Conservation (phyloP, 1,139 yeast genomes). For the Candida sanyaensis region DNA sequence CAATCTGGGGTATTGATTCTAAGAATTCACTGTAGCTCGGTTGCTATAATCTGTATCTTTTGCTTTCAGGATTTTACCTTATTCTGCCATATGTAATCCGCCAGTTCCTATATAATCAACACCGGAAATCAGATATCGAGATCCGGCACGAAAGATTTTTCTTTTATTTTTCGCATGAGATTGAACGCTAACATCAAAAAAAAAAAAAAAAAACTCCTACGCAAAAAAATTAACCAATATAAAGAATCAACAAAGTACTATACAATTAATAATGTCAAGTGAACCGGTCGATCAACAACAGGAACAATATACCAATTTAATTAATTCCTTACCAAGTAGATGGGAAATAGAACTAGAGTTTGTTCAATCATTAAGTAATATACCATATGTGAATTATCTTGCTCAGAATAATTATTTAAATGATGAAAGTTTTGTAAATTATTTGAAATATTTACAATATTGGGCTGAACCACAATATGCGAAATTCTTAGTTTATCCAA, state of each 20-base stretch:
- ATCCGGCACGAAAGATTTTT: too few relatives aligned
- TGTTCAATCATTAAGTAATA: conserved; percentile 79
- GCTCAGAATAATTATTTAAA: conserved; percentile 74
- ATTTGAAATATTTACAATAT: conserved; percentile 67
- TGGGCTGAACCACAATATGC: conserved; percentile 74
- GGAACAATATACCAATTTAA: conserved; percentile 12
- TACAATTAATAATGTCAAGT: background rate
- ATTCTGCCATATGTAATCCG: conserved; percentile 1
- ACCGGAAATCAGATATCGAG: too few relatives aligned
- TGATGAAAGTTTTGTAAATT: conserved; percentile 61
- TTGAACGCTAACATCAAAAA: background rate
- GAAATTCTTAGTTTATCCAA: conserved; percentile 68
- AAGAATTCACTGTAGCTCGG: too few relatives aligned
- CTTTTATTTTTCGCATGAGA: too few relatives aligned
- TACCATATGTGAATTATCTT: conserved; percentile 70
- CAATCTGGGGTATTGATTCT: too few relatives aligned
- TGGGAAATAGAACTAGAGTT: conserved; percentile 86
- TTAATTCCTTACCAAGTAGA: conserved; percentile 57
- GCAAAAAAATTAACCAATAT: background rate
- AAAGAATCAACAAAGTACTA: conserved; percentile 1
- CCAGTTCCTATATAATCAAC: background rate
- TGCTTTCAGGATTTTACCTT: background rate
- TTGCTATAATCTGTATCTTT: too few relatives aligned
- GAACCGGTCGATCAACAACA: conserved; percentile 3
- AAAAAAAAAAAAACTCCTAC: background rate